Percentiles rank a stretch among this genome's conserved stretches.
phyloP scores from a whole-genome alignment of 192 early-diverging fungal species.

The Umbelopsis ramanniana region DNA sequence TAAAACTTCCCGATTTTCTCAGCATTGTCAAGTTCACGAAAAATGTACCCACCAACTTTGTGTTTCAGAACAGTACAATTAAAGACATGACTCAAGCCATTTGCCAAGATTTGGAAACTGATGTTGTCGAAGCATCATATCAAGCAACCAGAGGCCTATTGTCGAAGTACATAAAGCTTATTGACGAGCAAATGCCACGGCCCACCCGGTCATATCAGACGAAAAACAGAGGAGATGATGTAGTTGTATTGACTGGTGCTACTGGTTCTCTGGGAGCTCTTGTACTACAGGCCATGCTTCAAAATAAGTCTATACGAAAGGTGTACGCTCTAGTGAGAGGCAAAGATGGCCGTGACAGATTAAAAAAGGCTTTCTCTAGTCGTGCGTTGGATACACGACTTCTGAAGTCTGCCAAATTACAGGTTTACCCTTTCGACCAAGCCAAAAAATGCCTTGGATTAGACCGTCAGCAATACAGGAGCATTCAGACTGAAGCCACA shows the following conservation, averaged over 20 bases:
- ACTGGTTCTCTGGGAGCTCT: constrained; percentile 42
- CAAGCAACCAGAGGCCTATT: constrained; percentile 23
- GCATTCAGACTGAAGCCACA: constrained; percentile 32
- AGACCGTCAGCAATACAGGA: constrained; percentile 24
- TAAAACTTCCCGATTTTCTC: not conserved
- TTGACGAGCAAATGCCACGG: constrained; percentile 13
- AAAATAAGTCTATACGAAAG: constrained; percentile 25
- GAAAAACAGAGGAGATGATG: constrained; percentile 1
- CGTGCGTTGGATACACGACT: constrained; percentile 31
- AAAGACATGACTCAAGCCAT: constrained; percentile 16
- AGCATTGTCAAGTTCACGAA: constrained; percentile 15
- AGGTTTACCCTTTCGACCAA: constrained; percentile 26
- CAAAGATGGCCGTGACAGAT: constrained; percentile 18
- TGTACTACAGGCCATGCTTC: constrained; percentile 31
- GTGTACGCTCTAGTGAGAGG: constrained; percentile 40
- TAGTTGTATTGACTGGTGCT: constrained; percentile 40
- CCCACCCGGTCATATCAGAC: not conserved
- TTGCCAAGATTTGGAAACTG: not conserved
- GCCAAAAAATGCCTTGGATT: constrained; percentile 34
- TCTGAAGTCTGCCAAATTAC: constrained; percentile 6
- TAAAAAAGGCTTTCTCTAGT: constrained; percentile 28
- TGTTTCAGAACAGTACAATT: constrained; percentile 34
- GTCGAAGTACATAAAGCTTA: constrained; percentile 17
- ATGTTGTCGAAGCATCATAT: not conserved
- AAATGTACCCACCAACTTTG: constrained; percentile 31